Conservation (phyloP, 306 rosid species). For the Lablab purpureus region DNA sequence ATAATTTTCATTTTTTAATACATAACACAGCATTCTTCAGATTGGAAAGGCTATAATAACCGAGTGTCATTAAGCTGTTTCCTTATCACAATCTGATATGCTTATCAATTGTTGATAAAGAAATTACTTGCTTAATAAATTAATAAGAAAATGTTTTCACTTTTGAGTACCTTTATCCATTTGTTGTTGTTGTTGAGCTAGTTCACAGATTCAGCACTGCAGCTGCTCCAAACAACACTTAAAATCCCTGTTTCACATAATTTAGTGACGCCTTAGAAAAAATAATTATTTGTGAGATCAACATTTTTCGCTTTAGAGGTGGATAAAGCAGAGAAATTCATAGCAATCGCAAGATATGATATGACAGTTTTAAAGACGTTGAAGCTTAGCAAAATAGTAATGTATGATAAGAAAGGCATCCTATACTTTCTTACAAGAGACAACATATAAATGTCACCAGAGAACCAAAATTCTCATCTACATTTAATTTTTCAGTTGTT, state of each 20-base stretch:
- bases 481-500: not conserved
- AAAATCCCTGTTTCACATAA: slow-evolving; percentile 47
- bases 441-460: not conserved
- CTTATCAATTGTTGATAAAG: not conserved
- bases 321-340: not conserved
- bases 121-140: not conserved
- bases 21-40: slow-evolving; percentile 1
- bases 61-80: slow-evolving; percentile 14
- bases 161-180: slow-evolving; percentile 64
- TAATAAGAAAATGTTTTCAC: not conserved
- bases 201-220: slow-evolving; percentile 36
- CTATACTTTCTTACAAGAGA: not conserved
- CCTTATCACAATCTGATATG: not conserved
- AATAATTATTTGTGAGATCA: slow-evolving; percentile 39
- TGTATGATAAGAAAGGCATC: not conserved
- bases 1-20: slow-evolving; percentile 7
- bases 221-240: slow-evolving; percentile 24
- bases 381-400: not conserved
- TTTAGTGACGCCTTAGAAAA: slow-evolving; percentile 32
- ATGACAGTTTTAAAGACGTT: slow-evolving; percentile 1
- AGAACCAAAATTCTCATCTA: not conserved
- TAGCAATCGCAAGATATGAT: slow-evolving; percentile 11
- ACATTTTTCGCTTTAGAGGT: slow-evolving; percentile 13
- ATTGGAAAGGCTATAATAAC: not conserved
- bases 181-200: slow-evolving; percentile 36